Evolutionary conservation across 176 grass and related monocot genomes (phyloP).

Genomic region (Eleusine indica): DNA sequence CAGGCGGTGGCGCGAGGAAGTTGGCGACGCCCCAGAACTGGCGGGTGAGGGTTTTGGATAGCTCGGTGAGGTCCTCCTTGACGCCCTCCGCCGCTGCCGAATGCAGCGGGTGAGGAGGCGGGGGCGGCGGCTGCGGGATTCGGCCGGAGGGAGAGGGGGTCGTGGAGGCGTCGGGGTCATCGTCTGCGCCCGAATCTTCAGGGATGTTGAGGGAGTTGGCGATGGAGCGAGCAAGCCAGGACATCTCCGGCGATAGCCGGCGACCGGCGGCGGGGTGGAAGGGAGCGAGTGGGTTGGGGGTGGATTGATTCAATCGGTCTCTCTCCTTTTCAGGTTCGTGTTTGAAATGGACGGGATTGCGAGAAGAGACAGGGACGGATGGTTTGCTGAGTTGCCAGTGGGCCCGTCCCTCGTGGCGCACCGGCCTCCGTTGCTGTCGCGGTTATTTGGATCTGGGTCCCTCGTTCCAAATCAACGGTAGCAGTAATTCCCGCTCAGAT

Average conservation of each 20-base stretch:
- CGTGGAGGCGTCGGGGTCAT: conserved; percentile 39
- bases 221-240: conserved; percentile 84
- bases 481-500: background rate
- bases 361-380: conserved; percentile 38
- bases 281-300: background rate
- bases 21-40: conserved; percentile 84
- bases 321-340: conserved; percentile 38
- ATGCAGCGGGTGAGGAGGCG: conserved; percentile 30
- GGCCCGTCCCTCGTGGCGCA: conserved; percentile 36
- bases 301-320: conserved; percentile 16
- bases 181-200: conserved; percentile 43
- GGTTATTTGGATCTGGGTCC: background rate
- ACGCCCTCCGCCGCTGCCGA: conserved; percentile 60
- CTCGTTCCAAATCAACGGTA: background rate
- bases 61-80: conserved; percentile 89
- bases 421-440: background rate
- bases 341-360: conserved; percentile 44
- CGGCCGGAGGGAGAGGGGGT: conserved; percentile 15
- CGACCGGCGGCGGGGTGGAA: conserved; percentile 1
- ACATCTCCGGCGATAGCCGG: conserved; percentile 65
- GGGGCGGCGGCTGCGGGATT: conserved; percentile 38
- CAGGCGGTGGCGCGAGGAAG: conserved; percentile 77
- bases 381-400: conserved; percentile 40
- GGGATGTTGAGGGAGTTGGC: conserved; percentile 66
- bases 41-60: conserved; percentile 75